phyloP scores from a whole-genome alignment of 2,329 filamentous ascomycete genomes.

The Ophiostoma angusticollis region DNA sequence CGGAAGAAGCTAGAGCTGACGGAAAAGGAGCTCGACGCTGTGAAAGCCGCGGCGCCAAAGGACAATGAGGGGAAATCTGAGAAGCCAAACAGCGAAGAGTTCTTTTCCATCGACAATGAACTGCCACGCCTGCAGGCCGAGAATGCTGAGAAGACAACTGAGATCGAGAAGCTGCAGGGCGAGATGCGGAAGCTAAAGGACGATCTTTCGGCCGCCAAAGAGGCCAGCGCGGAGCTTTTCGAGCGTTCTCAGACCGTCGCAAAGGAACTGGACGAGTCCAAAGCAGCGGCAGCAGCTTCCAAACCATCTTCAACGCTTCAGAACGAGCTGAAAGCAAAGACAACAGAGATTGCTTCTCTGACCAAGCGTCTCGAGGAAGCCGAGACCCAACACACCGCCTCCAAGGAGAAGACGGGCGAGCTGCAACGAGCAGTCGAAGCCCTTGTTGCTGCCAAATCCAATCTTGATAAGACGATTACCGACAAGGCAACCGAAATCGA shows the following conservation, averaged over 20 bases:
- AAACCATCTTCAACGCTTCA: neutral
- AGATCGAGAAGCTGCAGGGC: constrained; percentile 56
- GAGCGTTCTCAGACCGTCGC: constrained; percentile 56
- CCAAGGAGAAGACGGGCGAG: constrained; percentile 32
- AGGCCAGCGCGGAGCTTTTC: constrained; percentile 55
- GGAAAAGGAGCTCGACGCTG: constrained; percentile 48
- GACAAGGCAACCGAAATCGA: constrained; percentile 31
- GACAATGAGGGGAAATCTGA: constrained; percentile 11
- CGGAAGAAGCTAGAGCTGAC: constrained; percentile 65
- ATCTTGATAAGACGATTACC: constrained; percentile 31
- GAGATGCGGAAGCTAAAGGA: constrained; percentile 56
- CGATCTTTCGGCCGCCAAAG: constrained; percentile 53
- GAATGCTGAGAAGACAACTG: constrained; percentile 50
- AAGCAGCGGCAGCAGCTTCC: neutral
- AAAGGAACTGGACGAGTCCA: constrained; percentile 37
- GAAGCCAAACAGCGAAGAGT: constrained; percentile 45
- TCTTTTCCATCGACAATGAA: constrained; percentile 89
- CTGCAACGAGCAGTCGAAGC: constrained; percentile 28
- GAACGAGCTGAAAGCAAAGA: neutral
- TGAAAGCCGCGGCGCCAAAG: constrained; percentile 24
- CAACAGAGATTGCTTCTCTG: neutral
- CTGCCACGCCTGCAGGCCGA: constrained; percentile 69
- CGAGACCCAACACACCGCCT: constrained; percentile 25
- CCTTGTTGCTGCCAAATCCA: constrained; percentile 24
- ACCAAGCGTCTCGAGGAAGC: constrained; percentile 19